These are phyloP conservation scores for Besnoitia besnoiti DNA, from an alignment of 169 alveolate genomes.

Conservation along the genomic window DNA sequence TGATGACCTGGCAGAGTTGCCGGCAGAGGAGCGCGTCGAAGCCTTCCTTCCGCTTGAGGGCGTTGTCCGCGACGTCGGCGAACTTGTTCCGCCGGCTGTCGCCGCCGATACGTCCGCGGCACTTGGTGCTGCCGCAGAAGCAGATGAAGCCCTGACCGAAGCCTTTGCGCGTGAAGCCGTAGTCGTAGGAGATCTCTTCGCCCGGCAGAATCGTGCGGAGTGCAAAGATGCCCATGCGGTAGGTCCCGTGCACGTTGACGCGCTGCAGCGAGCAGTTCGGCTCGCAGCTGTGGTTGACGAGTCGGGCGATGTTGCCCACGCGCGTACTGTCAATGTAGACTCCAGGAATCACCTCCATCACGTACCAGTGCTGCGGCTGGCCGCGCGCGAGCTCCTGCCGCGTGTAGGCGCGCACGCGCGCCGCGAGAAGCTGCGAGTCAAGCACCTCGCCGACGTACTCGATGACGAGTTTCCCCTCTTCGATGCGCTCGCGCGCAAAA, in stretches of 20 bases:
- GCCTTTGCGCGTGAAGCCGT: constrained; percentile 75
- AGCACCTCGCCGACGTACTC: constrained; percentile 47
- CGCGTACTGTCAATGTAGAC: constrained; percentile 95
- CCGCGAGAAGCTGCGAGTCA: neutral
- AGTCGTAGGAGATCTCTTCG: constrained; percentile 97
- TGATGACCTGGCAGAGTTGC: constrained; percentile 9
- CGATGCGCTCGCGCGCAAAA: constrained; percentile 27
- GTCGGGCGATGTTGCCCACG: constrained; percentile 95
- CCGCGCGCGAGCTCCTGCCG: constrained; percentile 9
- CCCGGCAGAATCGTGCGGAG: constrained; percentile 90
- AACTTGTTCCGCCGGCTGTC: constrained; percentile 18
- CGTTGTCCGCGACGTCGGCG: neutral
- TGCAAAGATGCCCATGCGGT: constrained; percentile 95
- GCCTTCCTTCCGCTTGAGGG: constrained; percentile 20
- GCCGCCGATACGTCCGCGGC: constrained; percentile 51
- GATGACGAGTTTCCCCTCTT: constrained; percentile 3
- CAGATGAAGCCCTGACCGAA: constrained; percentile 57
- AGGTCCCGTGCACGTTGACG: constrained; percentile 94
- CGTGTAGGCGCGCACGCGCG: constrained; percentile 4
- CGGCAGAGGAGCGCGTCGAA: constrained; percentile 26
- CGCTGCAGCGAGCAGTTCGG: constrained; percentile 97
- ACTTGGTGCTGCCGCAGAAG: constrained; percentile 55
- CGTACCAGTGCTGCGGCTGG: constrained; percentile 82
- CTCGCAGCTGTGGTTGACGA: constrained; percentile 97
- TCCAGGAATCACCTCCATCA: constrained; percentile 84